Evolutionary conservation across 345 rosid genomes (phyloP).

Genomic region (Murraya koenigii): DNA sequence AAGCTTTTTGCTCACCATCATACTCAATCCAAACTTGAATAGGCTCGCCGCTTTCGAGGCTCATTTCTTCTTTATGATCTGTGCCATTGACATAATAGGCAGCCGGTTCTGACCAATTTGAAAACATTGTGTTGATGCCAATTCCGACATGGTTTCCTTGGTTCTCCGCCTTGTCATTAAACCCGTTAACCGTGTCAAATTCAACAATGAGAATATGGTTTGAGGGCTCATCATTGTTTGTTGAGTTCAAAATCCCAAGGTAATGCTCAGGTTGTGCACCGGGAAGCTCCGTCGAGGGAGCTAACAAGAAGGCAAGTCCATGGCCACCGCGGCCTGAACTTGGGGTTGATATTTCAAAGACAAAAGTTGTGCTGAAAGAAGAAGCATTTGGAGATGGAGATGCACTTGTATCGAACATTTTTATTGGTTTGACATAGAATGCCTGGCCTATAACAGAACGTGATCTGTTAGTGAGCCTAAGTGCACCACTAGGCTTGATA

Average conservation of each 20-base stretch:
- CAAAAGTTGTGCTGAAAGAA: slow-evolving; percentile 53
- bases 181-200: slow-evolving; percentile 57
- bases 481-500: slow-evolving; percentile 30
- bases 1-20: slow-evolving; percentile 28
- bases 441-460: slow-evolving; percentile 42
- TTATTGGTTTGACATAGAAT: slow-evolving; percentile 34
- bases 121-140: slow-evolving; percentile 46
- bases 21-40: slow-evolving; percentile 69
- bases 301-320: slow-evolving; percentile 53
- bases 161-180: slow-evolving; percentile 16
- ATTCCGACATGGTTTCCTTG: slow-evolving; percentile 50
- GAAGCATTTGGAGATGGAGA: slow-evolving; percentile 15
- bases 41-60: slow-evolving; percentile 37
- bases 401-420: slow-evolving; percentile 16
- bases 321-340: slow-evolving; percentile 41
- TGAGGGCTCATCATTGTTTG: not conserved
- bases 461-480: slow-evolving; percentile 46
- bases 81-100: slow-evolving; percentile 1
- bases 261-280: slow-evolving; percentile 34
- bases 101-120: slow-evolving; percentile 16
- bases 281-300: slow-evolving; percentile 38
- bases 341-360: slow-evolving; percentile 39
- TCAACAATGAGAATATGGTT: slow-evolving; percentile 54
- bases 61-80: slow-evolving; percentile 16
- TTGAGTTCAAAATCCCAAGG: slow-evolving; percentile 44